Evolutionary conservation across 768 basidiomycete genomes (phyloP).

Genomic region (Pulveroboletus ravenelii): DNA sequence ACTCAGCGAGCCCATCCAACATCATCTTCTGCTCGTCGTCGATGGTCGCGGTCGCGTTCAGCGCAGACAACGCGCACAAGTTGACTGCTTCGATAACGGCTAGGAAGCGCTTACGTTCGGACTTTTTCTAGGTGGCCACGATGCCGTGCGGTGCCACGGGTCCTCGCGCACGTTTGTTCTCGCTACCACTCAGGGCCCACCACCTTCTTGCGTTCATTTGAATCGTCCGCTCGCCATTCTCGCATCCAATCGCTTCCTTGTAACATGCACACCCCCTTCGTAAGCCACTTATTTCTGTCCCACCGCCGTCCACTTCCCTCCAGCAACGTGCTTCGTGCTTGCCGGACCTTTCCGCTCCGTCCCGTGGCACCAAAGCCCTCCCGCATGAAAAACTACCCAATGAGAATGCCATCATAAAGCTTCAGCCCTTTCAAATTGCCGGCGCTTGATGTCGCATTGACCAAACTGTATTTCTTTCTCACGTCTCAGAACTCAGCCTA

Average conservation of each 20-base stretch:
- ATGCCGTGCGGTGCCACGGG: conserved; percentile 31
- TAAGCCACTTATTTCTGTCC: conserved; percentile 15
- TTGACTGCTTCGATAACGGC: conserved; percentile 12
- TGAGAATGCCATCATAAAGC: neutral
- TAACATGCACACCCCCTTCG: conserved; percentile 25
- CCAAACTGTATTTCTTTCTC: conserved; percentile 18
- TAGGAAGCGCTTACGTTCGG: conserved; percentile 16
- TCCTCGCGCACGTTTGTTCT: conserved; percentile 34
- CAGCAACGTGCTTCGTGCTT: conserved; percentile 17
- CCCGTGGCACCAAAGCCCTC: neutral
- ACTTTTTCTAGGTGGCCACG: conserved; percentile 26
- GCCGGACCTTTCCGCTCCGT: neutral
- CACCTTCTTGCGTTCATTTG: conserved; percentile 3
- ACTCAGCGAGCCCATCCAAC: conserved; percentile 24
- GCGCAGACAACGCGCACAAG: conserved; percentile 2
- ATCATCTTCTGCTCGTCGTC: conserved; percentile 1
- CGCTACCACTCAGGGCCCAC: conserved; percentile 12
- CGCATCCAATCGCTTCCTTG: conserved; percentile 19
- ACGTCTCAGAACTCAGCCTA: no score
- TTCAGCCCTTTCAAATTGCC: conserved; percentile 24
- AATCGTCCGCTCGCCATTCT: conserved; percentile 6
- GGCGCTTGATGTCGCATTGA: neutral
- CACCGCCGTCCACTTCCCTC: neutral
- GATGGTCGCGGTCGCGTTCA: conserved; percentile 6
- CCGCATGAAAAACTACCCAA: neutral